Conservation (phyloP, 1,139 yeast genomes). For the Diutina sp. region DNA sequence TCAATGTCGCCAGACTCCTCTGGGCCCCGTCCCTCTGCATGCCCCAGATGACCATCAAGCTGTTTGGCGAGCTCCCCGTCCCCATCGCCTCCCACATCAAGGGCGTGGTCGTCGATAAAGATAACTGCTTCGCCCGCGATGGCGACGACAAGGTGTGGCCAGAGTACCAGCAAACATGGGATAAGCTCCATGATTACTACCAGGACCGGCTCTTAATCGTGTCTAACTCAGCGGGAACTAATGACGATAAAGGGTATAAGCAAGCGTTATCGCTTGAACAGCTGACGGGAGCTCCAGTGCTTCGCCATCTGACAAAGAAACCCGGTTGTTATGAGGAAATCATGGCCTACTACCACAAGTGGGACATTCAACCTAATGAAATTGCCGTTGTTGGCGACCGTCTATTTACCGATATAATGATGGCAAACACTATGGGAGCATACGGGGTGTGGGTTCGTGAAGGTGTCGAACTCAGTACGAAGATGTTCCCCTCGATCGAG, state of each 20-base stretch:
- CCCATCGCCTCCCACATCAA: slow-evolving; percentile 41
- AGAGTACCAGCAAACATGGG: slow-evolving; percentile 52
- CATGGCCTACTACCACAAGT: slow-evolving; percentile 37
- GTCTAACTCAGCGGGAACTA: slow-evolving; percentile 89
- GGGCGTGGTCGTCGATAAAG: slow-evolving; percentile 86
- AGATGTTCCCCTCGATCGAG: slow-evolving; percentile 40
- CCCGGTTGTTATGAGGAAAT: slow-evolving; percentile 82
- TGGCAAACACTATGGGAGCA: slow-evolving; percentile 93
- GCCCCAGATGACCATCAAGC: slow-evolving; percentile 52
- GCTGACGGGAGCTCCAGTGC: slow-evolving; percentile 63
- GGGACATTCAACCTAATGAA: slow-evolving; percentile 43
- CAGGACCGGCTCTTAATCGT: slow-evolving; percentile 63
- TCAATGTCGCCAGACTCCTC: slow-evolving; percentile 49
- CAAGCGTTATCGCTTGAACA: slow-evolving; percentile 57
- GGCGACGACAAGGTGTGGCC: slow-evolving; percentile 77
- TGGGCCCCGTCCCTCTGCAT: slow-evolving; percentile 55
- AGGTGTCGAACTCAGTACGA: slow-evolving; percentile 53
- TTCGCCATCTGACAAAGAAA: slow-evolving; percentile 70
- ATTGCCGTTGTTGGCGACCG: slow-evolving; percentile 86
- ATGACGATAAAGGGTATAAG: slow-evolving; percentile 47
- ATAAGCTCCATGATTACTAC: slow-evolving; percentile 34
- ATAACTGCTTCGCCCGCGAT: slow-evolving; percentile 86
- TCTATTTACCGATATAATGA: slow-evolving; percentile 75
- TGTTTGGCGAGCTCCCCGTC: slow-evolving; percentile 50
- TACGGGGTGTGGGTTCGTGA: slow-evolving; percentile 72